phyloP scores from a whole-genome alignment of 257 asterid genomes.

The Ajuga chamaepitys region DNA sequence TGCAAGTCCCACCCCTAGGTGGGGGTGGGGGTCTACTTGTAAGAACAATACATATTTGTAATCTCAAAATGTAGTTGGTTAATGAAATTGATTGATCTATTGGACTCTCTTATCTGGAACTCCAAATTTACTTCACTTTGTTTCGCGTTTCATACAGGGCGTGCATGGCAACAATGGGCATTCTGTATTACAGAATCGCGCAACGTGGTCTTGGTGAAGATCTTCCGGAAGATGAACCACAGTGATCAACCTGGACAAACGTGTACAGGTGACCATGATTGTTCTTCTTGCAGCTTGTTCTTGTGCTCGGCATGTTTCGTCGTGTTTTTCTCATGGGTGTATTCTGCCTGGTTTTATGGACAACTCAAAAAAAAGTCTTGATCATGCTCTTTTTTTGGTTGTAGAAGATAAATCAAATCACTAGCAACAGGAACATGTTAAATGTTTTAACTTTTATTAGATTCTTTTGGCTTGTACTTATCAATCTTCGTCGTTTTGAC shows the following conservation, averaged over 20 bases:
- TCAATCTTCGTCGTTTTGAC: background rate
- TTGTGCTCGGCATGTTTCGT: background rate
- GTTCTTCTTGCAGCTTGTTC: background rate
- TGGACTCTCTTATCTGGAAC: background rate
- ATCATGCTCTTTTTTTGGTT: constrained; percentile 1
- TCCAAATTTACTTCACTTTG: background rate
- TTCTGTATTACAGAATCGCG: constrained; percentile 78
- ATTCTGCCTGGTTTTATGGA: background rate
- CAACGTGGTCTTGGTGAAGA: constrained; percentile 62
- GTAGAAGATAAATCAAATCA: constrained; percentile 1
- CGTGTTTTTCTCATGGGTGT: background rate
- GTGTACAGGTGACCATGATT: background rate
- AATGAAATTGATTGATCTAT: background rate
- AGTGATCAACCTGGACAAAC: constrained; percentile 19
- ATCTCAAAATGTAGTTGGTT: no score
- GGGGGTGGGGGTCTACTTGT: no score
- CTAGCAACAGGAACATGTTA: background rate
- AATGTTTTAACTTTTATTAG: background rate
- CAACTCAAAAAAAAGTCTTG: background rate
- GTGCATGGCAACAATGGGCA: constrained; percentile 96
- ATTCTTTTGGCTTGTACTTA: background rate
- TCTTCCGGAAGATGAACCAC: constrained; percentile 38
- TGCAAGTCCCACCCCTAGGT: no score
- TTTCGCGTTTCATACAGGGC: constrained; percentile 50
- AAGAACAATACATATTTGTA: no score